Evolutionary conservation across 352 stramenopile species (phyloP).

Genomic region (Globisporangium megalacanthum): DNA sequence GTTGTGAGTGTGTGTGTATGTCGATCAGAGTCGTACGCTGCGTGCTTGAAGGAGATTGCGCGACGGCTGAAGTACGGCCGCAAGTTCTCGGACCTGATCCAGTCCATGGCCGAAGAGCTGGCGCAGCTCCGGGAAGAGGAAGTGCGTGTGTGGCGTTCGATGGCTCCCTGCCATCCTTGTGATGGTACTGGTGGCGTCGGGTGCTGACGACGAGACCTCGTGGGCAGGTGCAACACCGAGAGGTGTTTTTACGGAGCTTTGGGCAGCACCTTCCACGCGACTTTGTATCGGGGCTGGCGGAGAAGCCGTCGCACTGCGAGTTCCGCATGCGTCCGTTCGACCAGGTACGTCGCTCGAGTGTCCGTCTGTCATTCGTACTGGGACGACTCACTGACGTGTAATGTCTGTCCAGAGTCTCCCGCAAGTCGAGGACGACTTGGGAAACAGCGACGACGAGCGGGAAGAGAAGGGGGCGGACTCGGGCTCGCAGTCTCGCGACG

Average conservation of each 20-base stretch:
- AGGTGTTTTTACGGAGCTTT: slow-evolving; percentile 69
- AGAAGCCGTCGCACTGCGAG: slow-evolving; percentile 86
- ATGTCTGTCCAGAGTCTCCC: slow-evolving; percentile 38
- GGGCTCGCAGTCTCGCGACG: slow-evolving; percentile 2
- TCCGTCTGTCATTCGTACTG: background rate
- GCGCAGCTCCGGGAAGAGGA: slow-evolving; percentile 79
- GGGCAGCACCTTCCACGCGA: slow-evolving; percentile 79
- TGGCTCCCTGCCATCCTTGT: no score
- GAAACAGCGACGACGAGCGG: slow-evolving; percentile 17
- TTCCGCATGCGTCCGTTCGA: slow-evolving; percentile 86
- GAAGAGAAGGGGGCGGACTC: slow-evolving; percentile 25
- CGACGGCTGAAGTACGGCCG: slow-evolving; percentile 65
- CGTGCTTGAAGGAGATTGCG: slow-evolving; percentile 74
- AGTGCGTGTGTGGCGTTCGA: slow-evolving; percentile 16
- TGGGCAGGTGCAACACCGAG: slow-evolving; percentile 55
- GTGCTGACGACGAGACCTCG: background rate
- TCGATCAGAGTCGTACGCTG: slow-evolving; percentile 58
- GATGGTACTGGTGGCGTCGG: no score
- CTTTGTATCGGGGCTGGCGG: slow-evolving; percentile 72
- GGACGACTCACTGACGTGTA: background rate
- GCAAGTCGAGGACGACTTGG: slow-evolving; percentile 45
- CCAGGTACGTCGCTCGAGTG: slow-evolving; percentile 20
- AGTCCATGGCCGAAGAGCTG: slow-evolving; percentile 83
- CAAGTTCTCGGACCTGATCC: slow-evolving; percentile 73
- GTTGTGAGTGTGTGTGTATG: no score